Percentiles rank a stretch among this genome's conserved stretches.
phyloP scores from a whole-genome alignment of 148 eudicot genomes.

The Pharnaceum exiguum region DNA sequence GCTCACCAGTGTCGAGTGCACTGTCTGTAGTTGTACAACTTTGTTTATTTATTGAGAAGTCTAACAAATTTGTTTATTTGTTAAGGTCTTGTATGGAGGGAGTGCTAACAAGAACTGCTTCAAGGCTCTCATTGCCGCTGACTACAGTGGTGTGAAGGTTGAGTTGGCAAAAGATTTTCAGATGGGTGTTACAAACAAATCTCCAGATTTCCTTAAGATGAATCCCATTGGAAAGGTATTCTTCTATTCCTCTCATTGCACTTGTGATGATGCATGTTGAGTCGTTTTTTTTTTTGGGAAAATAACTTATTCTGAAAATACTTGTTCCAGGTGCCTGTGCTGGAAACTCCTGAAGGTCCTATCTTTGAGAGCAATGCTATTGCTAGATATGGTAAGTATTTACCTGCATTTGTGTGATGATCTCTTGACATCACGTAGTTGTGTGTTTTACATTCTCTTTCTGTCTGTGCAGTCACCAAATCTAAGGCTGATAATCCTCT shows the following conservation, averaged over 20 bases:
- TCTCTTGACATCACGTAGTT: constrained; percentile 13
- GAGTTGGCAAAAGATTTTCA: constrained; percentile 47
- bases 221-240: constrained; percentile 78
- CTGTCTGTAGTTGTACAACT: too few relatives aligned
- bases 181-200: constrained; percentile 70
- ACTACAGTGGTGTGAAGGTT: constrained; percentile 53
- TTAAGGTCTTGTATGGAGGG: constrained; percentile 51
- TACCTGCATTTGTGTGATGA: constrained; percentile 2
- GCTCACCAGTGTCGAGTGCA: too few relatives aligned
- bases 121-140: constrained; percentile 72
- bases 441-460: constrained; percentile 1
- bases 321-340: constrained; percentile 57
- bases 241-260: neutral
- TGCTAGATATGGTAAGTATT: constrained; percentile 54
- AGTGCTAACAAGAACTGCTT: constrained; percentile 54
- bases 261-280: neutral
- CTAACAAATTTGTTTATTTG: too few relatives aligned
- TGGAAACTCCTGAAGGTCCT: constrained; percentile 62
- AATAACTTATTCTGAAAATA: neutral
- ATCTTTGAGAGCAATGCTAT: constrained; percentile 72
- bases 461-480: constrained; percentile 36
- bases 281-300: neutral
- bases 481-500: constrained; percentile 48
- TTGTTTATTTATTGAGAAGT: too few relatives aligned
- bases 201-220: constrained; percentile 65